Percentiles rank a stretch among this genome's conserved stretches.
Evolutionary conservation across 177 flowering plant genomes (phyloP).

Genomic region (Vitis hybrid): DNA sequence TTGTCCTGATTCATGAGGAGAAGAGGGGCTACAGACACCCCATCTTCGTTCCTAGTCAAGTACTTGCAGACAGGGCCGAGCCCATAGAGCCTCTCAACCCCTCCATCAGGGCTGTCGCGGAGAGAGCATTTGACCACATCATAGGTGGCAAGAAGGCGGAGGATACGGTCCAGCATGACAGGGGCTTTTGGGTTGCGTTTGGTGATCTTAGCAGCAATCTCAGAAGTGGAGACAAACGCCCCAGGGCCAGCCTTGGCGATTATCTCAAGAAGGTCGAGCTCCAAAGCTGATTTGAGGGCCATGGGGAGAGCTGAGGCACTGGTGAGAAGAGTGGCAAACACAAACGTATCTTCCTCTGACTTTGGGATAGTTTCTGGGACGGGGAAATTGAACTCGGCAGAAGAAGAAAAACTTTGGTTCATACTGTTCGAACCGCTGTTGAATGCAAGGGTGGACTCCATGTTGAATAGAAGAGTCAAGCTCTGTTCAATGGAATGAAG

Average conservation of each 20-base stretch:
- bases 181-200: conserved; percentile 50
- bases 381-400: too few relatives aligned
- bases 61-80: conserved; percentile 70
- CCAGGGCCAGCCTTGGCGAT: conserved; percentile 53
- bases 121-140: conserved; percentile 49
- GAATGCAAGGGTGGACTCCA: too few relatives aligned
- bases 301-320: conserved; percentile 60
- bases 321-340: conserved; percentile 55
- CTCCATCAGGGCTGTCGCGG: conserved; percentile 36
- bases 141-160: conserved; percentile 68
- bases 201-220: conserved; percentile 61
- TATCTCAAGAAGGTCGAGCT: conserved; percentile 68
- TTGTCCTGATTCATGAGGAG: conserved; percentile 76
- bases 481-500: too few relatives aligned
- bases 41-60: conserved; percentile 62
- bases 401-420: too few relatives aligned
- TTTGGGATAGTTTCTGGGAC: conserved; percentile 16
- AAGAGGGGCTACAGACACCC: conserved; percentile 59
- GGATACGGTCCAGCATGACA: conserved; percentile 65
- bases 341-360: conserved; percentile 45
- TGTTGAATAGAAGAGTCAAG: too few relatives aligned
- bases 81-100: conserved; percentile 60
- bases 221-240: conserved; percentile 40
- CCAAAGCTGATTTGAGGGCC: conserved; percentile 55
- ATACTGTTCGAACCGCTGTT: too few relatives aligned